A percentile compares a stretch with the other conserved stretches of the same genome.
Conservation (phyloP, 345 rosid species). For the Lumnitzera littorea region DNA sequence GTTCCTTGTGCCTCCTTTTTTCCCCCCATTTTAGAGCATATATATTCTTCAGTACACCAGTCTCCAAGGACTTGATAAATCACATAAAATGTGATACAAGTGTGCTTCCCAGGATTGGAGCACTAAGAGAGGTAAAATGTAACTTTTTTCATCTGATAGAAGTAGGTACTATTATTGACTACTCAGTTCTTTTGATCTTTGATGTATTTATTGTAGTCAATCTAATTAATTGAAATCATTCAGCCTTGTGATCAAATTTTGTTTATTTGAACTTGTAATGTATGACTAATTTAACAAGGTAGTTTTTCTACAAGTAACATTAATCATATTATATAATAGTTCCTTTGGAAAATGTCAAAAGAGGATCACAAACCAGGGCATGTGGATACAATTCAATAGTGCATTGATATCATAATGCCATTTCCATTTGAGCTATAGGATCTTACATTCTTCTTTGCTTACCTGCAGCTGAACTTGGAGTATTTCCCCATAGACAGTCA, state of each 20-base stretch:
- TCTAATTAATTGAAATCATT: background rate
- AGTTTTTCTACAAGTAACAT: too few species aligned
- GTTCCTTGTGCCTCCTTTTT: slow-evolving; percentile 4
- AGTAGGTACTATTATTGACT: background rate
- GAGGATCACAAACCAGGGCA: too few species aligned
- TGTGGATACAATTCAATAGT: too few species aligned
- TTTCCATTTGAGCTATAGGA: too few species aligned
- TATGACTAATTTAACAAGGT: too few species aligned
- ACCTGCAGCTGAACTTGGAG: slow-evolving; percentile 83
- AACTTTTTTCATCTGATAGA: background rate
- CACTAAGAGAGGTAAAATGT: slow-evolving; percentile 76
- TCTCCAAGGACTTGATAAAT: slow-evolving; percentile 72
- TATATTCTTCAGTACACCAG: slow-evolving; percentile 71
- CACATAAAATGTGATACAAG: slow-evolving; percentile 81
- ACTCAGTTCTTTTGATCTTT: background rate
- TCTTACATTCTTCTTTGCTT: background rate
- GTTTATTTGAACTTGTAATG: too few species aligned
- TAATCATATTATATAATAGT: too few species aligned
- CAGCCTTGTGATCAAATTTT: too few species aligned
- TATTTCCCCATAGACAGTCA: slow-evolving; percentile 85
- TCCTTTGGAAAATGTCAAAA: too few species aligned
- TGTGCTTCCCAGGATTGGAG: slow-evolving; percentile 85
- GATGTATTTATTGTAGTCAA: background rate
- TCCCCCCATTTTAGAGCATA: slow-evolving; percentile 46
- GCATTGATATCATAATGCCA: too few species aligned